Evolutionary conservation across 345 rosid genomes (phyloP), one percentile per base, ranked within the genome.

Genomic region (Salix viminalis): DNA sequence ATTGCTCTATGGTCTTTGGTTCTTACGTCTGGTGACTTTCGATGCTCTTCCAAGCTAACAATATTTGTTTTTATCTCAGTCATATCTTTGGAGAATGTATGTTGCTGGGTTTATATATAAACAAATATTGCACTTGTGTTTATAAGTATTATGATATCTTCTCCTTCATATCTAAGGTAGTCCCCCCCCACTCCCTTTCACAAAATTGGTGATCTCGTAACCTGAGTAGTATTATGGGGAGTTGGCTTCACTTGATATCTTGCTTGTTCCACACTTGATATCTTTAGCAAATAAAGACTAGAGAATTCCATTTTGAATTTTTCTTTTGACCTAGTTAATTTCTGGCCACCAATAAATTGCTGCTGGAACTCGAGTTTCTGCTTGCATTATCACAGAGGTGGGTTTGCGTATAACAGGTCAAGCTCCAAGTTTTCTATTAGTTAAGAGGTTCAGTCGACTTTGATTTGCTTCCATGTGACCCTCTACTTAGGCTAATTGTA

Each of bases 331-430:
- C 32, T 56, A 23, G 42, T 54, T 16, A 37, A 19, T 18, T 68
- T 60, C 67, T 39, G 52, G 69, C 48, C 14, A 36, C 26, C 24
- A 48, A 44, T 19, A 12, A 67, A 14, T 72, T 67, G 61, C 77
- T 62, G 77, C 77, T 9, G 56, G 77, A 50, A 5, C 67, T 71
- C 52, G 32, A 67, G 56, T 23, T 74, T 52, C 67, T 28, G 79
- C 54, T 19, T 64, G 41, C 50, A 30, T 71, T 11, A 36, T 79
- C n/a, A 52, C 75, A 64, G 56, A 70, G 70, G 72, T 32, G 75
- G 32, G 15, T 36, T 24, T 21, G 69, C 48, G 12, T 30, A n/a
- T 30, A n/a, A 24, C 42, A 12, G 41, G 46, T 54, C 64, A 69
- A 66, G 67, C 61, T 71, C 74, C 60, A n/a, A 52, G 52, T 30